Evolutionary conservation across 176 grass and related monocot genomes (phyloP).

Genomic region (Pontederia paniculata): DNA sequence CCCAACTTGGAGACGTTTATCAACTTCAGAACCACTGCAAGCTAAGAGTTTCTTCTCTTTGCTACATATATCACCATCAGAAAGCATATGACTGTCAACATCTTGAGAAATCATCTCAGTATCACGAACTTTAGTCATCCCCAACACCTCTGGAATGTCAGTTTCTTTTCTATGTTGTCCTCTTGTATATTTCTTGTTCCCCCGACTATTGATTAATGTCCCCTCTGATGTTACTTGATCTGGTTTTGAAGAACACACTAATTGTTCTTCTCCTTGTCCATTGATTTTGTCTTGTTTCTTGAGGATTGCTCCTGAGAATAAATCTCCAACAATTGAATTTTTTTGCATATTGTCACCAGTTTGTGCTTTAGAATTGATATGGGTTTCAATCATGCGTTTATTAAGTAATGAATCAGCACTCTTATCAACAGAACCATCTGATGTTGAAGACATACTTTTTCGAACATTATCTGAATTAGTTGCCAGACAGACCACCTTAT

Average conservation of each 20-base stretch:
- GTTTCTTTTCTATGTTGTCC: slow-evolving; percentile 21
- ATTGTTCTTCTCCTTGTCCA: slow-evolving; percentile 25
- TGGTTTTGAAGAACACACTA: slow-evolving; percentile 15
- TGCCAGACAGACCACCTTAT: no score
- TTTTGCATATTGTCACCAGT: background rate
- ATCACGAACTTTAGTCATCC: slow-evolving; percentile 11
- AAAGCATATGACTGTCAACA: background rate
- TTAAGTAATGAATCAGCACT: slow-evolving; percentile 28
- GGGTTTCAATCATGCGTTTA: slow-evolving; percentile 10
- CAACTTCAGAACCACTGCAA: no score
- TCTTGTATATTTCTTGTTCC: background rate
- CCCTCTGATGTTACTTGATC: slow-evolving; percentile 9
- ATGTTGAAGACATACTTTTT: slow-evolving; percentile 15
- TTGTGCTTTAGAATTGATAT: slow-evolving; percentile 12
- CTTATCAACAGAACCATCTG: slow-evolving; percentile 20
- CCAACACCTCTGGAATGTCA: slow-evolving; percentile 19
- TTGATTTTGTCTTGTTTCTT: slow-evolving; percentile 33
- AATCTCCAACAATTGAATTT: background rate
- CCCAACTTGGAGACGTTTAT: slow-evolving; percentile 16
- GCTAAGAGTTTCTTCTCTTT: no score
- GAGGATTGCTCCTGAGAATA: slow-evolving; percentile 12
- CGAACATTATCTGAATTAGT: slow-evolving; percentile 28
- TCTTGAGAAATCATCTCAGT: slow-evolving; percentile 13
- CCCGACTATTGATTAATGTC: slow-evolving; percentile 27
- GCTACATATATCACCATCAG: no score